These are phyloP conservation scores for Boletus bicolor DNA, from an alignment of 768 basidiomycete genomes.

Conservation along the genomic window DNA sequence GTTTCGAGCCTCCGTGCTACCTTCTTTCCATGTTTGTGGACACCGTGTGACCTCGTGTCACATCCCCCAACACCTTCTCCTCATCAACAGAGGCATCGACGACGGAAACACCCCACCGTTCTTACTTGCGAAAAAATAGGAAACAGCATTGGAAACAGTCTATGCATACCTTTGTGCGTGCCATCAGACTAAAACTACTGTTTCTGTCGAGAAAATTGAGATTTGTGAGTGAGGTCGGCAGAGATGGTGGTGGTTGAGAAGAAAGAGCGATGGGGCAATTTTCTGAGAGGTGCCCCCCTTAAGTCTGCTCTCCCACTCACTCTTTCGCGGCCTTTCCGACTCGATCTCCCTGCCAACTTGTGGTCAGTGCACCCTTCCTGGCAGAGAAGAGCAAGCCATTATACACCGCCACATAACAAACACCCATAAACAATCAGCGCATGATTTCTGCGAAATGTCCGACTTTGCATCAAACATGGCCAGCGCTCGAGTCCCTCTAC, in stretches of 20 bases:
- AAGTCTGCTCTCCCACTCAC: constrained; percentile 5
- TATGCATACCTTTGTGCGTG: constrained; percentile 55
- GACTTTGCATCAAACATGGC: constrained; percentile 11
- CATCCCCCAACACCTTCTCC: constrained; percentile 7
- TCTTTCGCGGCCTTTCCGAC: constrained; percentile 12
- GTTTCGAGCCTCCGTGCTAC: constrained; percentile 28
- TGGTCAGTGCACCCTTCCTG: constrained; percentile 21
- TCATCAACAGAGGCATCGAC: constrained; percentile 6
- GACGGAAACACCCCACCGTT: neutral
- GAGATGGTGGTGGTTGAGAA: constrained; percentile 21
- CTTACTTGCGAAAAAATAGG: neutral
- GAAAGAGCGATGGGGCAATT: constrained; percentile 13
- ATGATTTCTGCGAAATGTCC: neutral
- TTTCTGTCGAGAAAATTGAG: neutral
- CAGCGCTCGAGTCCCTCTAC: constrained; percentile 41
- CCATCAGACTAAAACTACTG: constrained; percentile 45
- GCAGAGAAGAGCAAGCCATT: neutral
- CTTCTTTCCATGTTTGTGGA: constrained; percentile 16
- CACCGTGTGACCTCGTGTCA: constrained; percentile 12
- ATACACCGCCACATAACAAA: constrained; percentile 21
- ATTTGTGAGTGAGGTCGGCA: neutral
- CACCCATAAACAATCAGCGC: neutral
- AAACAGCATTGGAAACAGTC: neutral
- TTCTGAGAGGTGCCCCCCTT: constrained; percentile 7
- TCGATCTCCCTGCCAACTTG: constrained; percentile 13